These are phyloP conservation scores for Prunus mira DNA, from an alignment of 306 rosid genomes.

Conservation along the genomic window DNA sequence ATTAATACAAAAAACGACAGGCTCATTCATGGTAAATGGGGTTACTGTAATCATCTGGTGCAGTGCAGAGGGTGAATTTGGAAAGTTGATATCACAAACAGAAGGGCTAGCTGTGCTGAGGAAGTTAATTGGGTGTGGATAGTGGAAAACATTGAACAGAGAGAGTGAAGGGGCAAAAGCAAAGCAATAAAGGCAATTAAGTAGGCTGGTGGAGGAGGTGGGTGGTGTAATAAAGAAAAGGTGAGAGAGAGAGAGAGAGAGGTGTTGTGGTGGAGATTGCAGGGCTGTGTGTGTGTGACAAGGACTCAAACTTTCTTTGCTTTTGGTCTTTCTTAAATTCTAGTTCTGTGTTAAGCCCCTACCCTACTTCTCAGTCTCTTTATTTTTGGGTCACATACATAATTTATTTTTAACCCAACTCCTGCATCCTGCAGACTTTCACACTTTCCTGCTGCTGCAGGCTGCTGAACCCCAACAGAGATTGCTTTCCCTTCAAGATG, in stretches of 20 bases:
- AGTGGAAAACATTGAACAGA: neutral
- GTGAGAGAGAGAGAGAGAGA: neutral
- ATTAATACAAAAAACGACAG: neutral
- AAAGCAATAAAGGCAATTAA: conserved; percentile 42
- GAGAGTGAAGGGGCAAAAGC: conserved; percentile 25
- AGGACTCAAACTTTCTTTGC: conserved; percentile 19
- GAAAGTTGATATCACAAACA: neutral
- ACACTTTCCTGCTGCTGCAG: neutral
- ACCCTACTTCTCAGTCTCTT: too few relatives aligned
- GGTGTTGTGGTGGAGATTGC: conserved; percentile 20
- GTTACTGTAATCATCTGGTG: too few relatives aligned
- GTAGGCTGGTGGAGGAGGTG: conserved; percentile 46
- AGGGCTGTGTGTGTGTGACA: conserved; percentile 3
- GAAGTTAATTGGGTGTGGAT: neutral
- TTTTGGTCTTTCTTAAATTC: conserved; percentile 29
- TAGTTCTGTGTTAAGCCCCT: neutral
- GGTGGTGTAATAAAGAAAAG: conserved; percentile 51
- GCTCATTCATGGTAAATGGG: too few relatives aligned
- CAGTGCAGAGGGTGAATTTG: too few relatives aligned
- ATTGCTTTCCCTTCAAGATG: neutral
- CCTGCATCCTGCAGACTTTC: neutral
- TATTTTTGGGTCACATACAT: too few relatives aligned
- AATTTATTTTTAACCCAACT: too few relatives aligned
- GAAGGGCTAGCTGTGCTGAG: neutral
- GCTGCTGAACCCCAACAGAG: neutral